phyloP scores from a whole-genome alignment of 192 early-diverging fungal species.

The Funneliformis mosseae region DNA sequence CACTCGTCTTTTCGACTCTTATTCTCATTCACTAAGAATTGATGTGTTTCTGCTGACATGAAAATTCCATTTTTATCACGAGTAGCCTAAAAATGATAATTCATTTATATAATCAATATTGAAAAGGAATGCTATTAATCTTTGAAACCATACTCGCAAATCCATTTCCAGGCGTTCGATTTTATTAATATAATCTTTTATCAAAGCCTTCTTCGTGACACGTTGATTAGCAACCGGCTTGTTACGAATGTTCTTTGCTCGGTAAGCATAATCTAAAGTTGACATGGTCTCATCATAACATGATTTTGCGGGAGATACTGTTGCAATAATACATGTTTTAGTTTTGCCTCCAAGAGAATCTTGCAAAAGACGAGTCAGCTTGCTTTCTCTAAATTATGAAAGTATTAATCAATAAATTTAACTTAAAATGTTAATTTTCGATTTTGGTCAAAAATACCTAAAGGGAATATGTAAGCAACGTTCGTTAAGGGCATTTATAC shows the following conservation, averaged over 20 bases:
- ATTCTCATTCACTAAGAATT: conserved; percentile 53
- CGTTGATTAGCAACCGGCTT: conserved; percentile 74
- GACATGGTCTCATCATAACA: conserved; percentile 71
- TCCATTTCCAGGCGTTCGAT: conserved; percentile 83
- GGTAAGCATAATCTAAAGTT: conserved; percentile 77
- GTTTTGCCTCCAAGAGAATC: conserved; percentile 90
- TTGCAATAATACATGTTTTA: conserved; percentile 95
- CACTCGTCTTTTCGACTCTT: not conserved
- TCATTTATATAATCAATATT: conserved; percentile 4
- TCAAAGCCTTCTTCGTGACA: conserved; percentile 80
- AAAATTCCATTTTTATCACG: conserved; percentile 86
- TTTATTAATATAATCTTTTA: conserved; percentile 77
- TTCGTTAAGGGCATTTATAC: conserved; percentile 69
- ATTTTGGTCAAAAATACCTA: conserved; percentile 38
- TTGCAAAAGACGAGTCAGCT: conserved; percentile 86
- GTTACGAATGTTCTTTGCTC: conserved; percentile 80
- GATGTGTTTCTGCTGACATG: conserved; percentile 67
- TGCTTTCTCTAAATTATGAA: conserved; percentile 62
- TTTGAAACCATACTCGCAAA: conserved; percentile 52
- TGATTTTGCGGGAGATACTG: conserved; percentile 76
- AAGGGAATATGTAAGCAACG: conserved; percentile 69
- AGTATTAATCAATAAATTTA: not conserved
- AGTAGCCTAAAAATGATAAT: conserved; percentile 51
- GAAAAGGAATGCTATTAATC: not conserved
- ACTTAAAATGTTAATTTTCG: not conserved